Percentiles rank a stretch among this genome's conserved stretches.
Conservation (phyloP, 2,329 filamentous ascomycete species). For the Fonsecaea erecta region DNA sequence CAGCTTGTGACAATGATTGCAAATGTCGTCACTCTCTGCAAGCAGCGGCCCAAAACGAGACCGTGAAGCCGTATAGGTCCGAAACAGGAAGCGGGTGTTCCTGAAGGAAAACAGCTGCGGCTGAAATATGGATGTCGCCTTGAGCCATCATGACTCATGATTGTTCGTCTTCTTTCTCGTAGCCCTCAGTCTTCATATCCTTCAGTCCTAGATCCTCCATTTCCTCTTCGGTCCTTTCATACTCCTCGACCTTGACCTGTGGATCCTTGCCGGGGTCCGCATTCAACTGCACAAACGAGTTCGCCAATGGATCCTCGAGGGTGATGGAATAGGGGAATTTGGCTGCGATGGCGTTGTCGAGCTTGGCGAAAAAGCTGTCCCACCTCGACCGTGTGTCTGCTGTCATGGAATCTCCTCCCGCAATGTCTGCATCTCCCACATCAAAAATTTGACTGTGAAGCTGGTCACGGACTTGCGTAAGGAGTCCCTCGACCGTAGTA, state of each 20-base stretch:
- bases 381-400: constrained; percentile 70
- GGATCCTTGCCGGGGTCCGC: constrained; percentile 70
- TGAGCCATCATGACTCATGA: background rate
- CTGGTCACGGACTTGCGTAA: constrained; percentile 91
- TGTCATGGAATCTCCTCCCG: constrained; percentile 79
- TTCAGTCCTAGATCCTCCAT: constrained; percentile 88
- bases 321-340: constrained; percentile 80
- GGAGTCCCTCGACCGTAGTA: constrained; percentile 91
- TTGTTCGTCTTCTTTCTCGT: constrained; percentile 62
- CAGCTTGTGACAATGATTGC: constrained; percentile 9
- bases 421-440: constrained; percentile 59
- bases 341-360: constrained; percentile 79
- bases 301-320: constrained; percentile 84
- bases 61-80: background rate
- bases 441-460: constrained; percentile 87
- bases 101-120: too few relatives aligned
- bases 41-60: background rate
- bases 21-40: background rate
- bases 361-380: constrained; percentile 76
- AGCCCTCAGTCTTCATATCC: constrained; percentile 92
- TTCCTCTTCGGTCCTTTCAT: constrained; percentile 86
- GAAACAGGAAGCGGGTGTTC: background rate
- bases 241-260: constrained; percentile 79
- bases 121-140: too few relatives aligned
- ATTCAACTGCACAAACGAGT: constrained; percentile 91